Evolutionary conservation across 2,329 filamentous ascomycete genomes (phyloP), one percentile per base, ranked within the genome.

Genomic region (Beauveria sp.): DNA sequence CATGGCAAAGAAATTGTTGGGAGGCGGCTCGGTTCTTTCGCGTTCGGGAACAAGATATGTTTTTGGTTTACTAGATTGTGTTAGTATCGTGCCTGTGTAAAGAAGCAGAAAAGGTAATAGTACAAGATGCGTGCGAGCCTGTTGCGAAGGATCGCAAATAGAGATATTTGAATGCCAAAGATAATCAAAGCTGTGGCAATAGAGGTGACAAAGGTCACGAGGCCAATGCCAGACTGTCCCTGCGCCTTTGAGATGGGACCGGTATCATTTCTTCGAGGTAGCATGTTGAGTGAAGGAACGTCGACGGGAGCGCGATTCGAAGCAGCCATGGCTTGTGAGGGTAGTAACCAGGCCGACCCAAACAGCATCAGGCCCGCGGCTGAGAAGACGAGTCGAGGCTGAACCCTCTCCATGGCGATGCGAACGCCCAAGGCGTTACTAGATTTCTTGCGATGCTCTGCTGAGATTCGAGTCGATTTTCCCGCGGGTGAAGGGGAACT

Each of bases 41-140:
- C 88, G 85, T 74, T 94, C 89, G 7, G 91, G 89, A 0, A 96
- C 92, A 1, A 96, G 83, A 67, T 91, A 96, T 40, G 91, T 93
- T 72, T 91, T 87, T 2, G 91, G 89, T 77, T 91, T 90, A 70
- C 88, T 91, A 53, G 37, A 30, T 22, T 28, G 59, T 28, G 64
- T 64, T 53, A 48, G 59, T 61, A 62, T 58, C 26, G 62, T 65
- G 63, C 34, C 63, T n/a, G 62, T 61, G 51, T 28, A 12, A 20
- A 14, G 30, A 41, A 30, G 5, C 40, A 14, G 6, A 14, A 26
- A 14, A 18, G 3, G 41, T 5, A 14, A 28, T 20, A 77, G 69
- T 76, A 92, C 89, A 92, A 96, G 63, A 96, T 96, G 64, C 91
- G 83, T 2, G 86, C 86, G 41, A 96, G 75, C 65, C 90, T 92